A percentile compares a stretch with the other conserved stretches of the same genome.
Conservation (phyloP, 208 protist species). For the Trichomonas vaginalis region DNA sequence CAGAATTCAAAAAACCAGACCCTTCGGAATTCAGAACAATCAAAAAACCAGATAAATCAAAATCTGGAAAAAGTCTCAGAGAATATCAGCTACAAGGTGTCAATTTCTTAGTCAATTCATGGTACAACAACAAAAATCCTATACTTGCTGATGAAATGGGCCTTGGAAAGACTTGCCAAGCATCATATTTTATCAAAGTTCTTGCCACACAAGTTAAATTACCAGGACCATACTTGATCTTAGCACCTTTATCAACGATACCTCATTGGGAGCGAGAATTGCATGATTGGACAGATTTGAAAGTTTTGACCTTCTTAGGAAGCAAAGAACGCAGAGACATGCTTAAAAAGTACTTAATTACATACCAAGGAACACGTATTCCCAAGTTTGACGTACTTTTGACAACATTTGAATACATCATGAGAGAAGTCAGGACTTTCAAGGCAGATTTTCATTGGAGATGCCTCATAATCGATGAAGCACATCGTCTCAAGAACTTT, state of each 20-base stretch:
- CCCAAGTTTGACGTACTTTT: constrained; percentile 29
- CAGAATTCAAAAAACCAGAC: not conserved
- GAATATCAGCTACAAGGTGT: constrained; percentile 90
- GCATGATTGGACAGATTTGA: constrained; percentile 28
- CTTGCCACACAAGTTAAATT: constrained; percentile 11
- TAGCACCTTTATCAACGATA: constrained; percentile 41
- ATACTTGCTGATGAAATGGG: constrained; percentile 99
- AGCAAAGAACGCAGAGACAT: not conserved
- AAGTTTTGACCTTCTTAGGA: constrained; percentile 8
- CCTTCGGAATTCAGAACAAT: not conserved
- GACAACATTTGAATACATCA: constrained; percentile 59
- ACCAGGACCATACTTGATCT: constrained; percentile 35
- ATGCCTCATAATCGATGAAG: constrained; percentile 57
- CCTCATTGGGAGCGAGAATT: constrained; percentile 33
- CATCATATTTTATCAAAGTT: not conserved
- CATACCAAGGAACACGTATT: constrained; percentile 4
- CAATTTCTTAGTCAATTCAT: constrained; percentile 85
- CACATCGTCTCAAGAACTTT: constrained; percentile 38
- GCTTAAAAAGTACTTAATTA: constrained; percentile 22
- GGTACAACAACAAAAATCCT: constrained; percentile 79
- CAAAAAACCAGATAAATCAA: not conserved
- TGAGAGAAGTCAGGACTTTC: constrained; percentile 38
- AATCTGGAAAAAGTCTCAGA: not conserved
- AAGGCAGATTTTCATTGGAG: constrained; percentile 36
- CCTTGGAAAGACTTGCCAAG: constrained; percentile 49